phyloP scores from a whole-genome alignment of 345 rosid genomes.

The Gossypium thurberi region DNA sequence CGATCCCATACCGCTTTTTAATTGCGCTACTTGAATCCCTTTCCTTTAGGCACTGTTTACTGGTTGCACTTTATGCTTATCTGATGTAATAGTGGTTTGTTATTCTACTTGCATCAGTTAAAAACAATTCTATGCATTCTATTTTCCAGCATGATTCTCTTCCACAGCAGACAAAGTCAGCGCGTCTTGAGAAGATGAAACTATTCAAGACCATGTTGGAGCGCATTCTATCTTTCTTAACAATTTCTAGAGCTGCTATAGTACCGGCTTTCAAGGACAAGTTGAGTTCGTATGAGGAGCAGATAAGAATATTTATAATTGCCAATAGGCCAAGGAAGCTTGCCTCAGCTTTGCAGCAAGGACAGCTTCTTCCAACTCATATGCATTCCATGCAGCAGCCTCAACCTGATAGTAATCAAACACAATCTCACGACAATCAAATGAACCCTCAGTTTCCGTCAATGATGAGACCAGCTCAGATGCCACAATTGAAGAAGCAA shows the following conservation, averaged over 20 bases:
- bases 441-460: slow-evolving; percentile 37
- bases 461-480: slow-evolving; percentile 20
- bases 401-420: too few relatives aligned
- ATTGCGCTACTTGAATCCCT: not conserved
- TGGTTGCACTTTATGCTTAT: not conserved
- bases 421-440: slow-evolving; percentile 23
- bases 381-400: slow-evolving; percentile 32
- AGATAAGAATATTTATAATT: slow-evolving; percentile 45
- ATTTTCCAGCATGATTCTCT: slow-evolving; percentile 39
- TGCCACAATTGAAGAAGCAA: not conserved
- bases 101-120: slow-evolving; percentile 16
- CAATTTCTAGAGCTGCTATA: slow-evolving; percentile 41
- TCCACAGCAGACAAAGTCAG: slow-evolving; percentile 58
- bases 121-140: not conserved
- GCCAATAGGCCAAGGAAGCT: slow-evolving; percentile 49
- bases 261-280: slow-evolving; percentile 47
- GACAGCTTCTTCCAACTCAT: slow-evolving; percentile 50
- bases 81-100: not conserved
- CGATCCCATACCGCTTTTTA: not conserved
- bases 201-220: slow-evolving; percentile 55
- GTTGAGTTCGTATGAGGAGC: slow-evolving; percentile 64
- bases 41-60: not conserved
- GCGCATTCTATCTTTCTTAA: slow-evolving; percentile 40
- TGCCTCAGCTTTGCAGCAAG: slow-evolving; percentile 42
- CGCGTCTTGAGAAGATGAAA: slow-evolving; percentile 58